phyloP scores from a whole-genome alignment of 306 rosid genomes.

The Prunus armeniaca region DNA sequence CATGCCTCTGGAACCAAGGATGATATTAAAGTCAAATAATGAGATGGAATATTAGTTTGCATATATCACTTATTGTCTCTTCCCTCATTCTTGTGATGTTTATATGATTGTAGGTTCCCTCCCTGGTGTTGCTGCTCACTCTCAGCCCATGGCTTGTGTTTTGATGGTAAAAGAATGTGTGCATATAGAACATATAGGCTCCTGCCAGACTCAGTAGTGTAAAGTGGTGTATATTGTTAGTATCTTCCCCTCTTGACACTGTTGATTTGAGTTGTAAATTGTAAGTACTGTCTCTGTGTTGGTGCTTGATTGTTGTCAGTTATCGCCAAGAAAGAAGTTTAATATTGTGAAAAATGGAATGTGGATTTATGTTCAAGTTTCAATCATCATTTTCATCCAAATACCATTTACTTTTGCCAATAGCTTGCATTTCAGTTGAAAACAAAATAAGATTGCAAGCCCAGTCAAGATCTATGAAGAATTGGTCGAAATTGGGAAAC shows the following conservation, averaged over 20 bases:
- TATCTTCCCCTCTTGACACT: slow-evolving; percentile 14
- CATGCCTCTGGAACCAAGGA: slow-evolving; percentile 55
- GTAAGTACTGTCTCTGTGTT: slow-evolving; percentile 23
- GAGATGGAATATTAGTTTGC: slow-evolving; percentile 22
- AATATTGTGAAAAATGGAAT: slow-evolving; percentile 3
- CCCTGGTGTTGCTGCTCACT: slow-evolving; percentile 28
- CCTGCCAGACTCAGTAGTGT: slow-evolving; percentile 38
- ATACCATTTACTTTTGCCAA: not conserved
- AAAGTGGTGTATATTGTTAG: slow-evolving; percentile 35
- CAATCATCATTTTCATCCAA: not conserved
- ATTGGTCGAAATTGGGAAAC: not conserved
- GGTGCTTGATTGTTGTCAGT: slow-evolving; percentile 25
- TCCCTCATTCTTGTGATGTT: slow-evolving; percentile 19
- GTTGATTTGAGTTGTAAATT: slow-evolving; percentile 39
- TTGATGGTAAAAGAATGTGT: slow-evolving; percentile 48
- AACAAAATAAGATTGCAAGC: not conserved
- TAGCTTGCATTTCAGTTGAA: not conserved
- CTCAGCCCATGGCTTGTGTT: slow-evolving; percentile 35
- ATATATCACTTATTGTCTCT: slow-evolving; percentile 26
- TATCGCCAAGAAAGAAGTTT: slow-evolving; percentile 15
- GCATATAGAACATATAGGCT: slow-evolving; percentile 46
- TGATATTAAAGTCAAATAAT: slow-evolving; percentile 65
- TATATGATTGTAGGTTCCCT: slow-evolving; percentile 28
- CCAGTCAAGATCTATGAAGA: not conserved
- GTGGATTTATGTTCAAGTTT: not conserved